These are phyloP conservation scores for Kluyveromyces marxianus DNA, from an alignment of 1,139 yeast genomes.

Conservation along the genomic window DNA sequence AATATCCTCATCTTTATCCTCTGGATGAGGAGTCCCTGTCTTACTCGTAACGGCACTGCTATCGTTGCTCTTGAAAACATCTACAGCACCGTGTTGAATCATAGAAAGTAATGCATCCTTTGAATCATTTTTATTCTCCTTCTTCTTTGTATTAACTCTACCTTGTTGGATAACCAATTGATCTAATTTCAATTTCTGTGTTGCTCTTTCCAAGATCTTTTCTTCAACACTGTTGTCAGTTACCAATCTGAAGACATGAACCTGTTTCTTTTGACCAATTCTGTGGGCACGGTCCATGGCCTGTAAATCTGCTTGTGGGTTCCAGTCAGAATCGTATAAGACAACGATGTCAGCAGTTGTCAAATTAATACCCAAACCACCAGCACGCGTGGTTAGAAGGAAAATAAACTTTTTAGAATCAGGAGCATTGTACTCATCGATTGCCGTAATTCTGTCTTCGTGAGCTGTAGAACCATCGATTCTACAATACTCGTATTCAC, in stretches of 20 bases:
- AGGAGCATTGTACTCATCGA: slow-evolving; percentile 84
- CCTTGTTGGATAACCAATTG: slow-evolving; percentile 97
- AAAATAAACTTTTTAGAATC: slow-evolving; percentile 79
- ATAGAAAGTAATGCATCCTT: slow-evolving; percentile 85
- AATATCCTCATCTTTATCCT: slow-evolving; percentile 42
- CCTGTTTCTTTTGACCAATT: slow-evolving; percentile 96
- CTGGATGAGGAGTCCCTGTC: slow-evolving; percentile 30
- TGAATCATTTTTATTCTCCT: slow-evolving; percentile 44
- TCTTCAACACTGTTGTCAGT: slow-evolving; percentile 97
- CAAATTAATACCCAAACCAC: slow-evolving; percentile 92
- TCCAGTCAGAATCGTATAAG: slow-evolving; percentile 94
- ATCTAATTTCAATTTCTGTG: slow-evolving; percentile 85
- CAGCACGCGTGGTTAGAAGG: slow-evolving; percentile 93
- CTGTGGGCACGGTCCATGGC: slow-evolving; percentile 99
- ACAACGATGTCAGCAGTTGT: slow-evolving; percentile 91
- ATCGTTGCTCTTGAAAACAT: slow-evolving; percentile 52
- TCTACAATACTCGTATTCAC: slow-evolving; percentile 82
- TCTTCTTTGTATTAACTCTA: slow-evolving; percentile 41
- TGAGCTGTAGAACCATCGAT: slow-evolving; percentile 95
- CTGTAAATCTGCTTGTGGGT: slow-evolving; percentile 96
- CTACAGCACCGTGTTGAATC: slow-evolving; percentile 96
- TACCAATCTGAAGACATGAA: slow-evolving; percentile 81
- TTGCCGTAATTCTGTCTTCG: slow-evolving; percentile 85
- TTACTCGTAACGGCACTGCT: slow-evolving; percentile 19
- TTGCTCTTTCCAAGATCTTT: slow-evolving; percentile 90